Percentiles rank a stretch among this genome's conserved stretches.
These are phyloP conservation scores for Rosa persica DNA, from an alignment of 306 rosid genomes.

Conservation along the genomic window DNA sequence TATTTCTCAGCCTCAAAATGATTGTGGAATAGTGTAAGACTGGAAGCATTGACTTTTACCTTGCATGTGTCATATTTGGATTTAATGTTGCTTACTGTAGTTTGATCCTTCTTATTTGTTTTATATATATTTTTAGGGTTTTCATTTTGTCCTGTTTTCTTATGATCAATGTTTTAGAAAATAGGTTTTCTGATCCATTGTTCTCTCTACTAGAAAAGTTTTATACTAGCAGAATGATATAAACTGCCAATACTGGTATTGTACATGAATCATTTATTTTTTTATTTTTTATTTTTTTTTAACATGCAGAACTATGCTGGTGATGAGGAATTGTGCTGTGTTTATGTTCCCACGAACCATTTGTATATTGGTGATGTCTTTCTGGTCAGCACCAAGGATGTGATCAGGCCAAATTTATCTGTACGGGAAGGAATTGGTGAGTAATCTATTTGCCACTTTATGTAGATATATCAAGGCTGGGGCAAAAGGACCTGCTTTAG, in stretches of 20 bases:
- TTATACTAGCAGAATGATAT: not conserved
- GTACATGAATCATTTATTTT: not conserved
- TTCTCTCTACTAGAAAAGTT: not conserved
- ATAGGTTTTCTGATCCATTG: conserved; percentile 10
- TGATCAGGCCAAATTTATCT: conserved; percentile 79
- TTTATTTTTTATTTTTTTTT: conserved; percentile 6
- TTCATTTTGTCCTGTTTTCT: not conserved
- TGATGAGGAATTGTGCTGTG: conserved; percentile 86
- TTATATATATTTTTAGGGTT: not conserved
- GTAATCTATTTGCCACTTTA: conserved; percentile 32
- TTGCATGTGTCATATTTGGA: not conserved
- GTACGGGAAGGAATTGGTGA: conserved; percentile 95
- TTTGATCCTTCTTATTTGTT: not conserved
- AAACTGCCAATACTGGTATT: not conserved
- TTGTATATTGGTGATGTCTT: conserved; percentile 88
- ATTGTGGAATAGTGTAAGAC: not conserved
- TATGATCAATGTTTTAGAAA: not conserved
- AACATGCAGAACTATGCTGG: conserved; percentile 66
- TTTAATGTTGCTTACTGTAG: not conserved
- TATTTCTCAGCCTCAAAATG: not conserved
- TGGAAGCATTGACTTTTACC: not conserved
- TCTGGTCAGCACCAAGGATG: conserved; percentile 68
- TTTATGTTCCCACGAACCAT: conserved; percentile 91
- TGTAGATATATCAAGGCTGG: conserved; percentile 15
- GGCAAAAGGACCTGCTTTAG: not conserved